A percentile compares a stretch with the other conserved stretches of the same genome.
Conservation (phyloP, 2,329 filamentous ascomycete genomes). For the Monilinia vaccinii-corymbosi region DNA sequence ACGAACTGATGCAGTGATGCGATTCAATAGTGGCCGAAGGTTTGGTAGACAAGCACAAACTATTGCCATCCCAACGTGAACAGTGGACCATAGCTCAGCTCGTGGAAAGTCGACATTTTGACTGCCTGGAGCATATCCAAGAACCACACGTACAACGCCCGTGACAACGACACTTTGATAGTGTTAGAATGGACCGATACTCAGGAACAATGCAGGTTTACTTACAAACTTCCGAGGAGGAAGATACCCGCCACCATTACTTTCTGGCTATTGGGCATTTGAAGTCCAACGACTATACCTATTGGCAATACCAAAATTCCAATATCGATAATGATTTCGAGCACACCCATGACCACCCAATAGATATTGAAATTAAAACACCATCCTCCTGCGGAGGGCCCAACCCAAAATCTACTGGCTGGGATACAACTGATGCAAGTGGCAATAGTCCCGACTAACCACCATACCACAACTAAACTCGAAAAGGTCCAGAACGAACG, state of each 20-base stretch:
- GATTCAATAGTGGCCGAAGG: conserved; percentile 10
- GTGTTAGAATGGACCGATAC: not conserved
- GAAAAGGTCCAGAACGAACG: not conserved
- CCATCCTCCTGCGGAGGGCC: not conserved
- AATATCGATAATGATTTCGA: conserved; percentile 7
- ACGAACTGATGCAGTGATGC: conserved; percentile 2
- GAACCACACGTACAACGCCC: conserved; percentile 9
- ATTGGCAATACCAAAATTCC: conserved; percentile 4
- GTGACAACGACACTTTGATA: conserved; percentile 11
- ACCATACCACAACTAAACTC: not conserved
- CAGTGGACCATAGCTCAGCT: conserved; percentile 13
- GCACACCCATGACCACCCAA: conserved; percentile 1
- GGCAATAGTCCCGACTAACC: not conserved
- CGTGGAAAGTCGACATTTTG: conserved; percentile 10
- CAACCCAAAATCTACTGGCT: not conserved
- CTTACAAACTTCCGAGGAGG: conserved; percentile 8
- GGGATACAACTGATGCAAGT: conserved; percentile 3
- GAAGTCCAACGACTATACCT: not conserved
- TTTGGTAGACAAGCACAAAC: conserved; percentile 13
- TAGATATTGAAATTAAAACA: conserved; percentile 10
- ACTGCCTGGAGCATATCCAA: conserved; percentile 12
- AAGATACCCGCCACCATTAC: conserved; percentile 6
- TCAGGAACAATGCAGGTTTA: not conserved
- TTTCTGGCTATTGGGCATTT: conserved; percentile 4
- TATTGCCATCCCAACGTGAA: conserved; percentile 13